These are phyloP conservation scores for Halophytophthora polymorphica DNA, from an alignment of 352 stramenopile species.

Conservation along the genomic window DNA sequence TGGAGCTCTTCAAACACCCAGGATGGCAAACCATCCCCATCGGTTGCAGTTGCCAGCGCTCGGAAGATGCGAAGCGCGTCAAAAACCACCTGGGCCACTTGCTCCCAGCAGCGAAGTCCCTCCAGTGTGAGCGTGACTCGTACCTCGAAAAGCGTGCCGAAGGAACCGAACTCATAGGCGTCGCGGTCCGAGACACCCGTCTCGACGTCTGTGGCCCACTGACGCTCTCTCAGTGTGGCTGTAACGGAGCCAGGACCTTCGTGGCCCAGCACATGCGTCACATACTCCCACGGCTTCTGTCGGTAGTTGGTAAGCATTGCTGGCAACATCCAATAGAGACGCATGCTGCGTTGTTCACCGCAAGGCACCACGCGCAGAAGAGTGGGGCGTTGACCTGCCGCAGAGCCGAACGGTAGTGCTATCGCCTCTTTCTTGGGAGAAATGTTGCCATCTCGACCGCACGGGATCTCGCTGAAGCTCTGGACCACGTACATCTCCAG, in stretches of 20 bases:
- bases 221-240: conserved; percentile 29
- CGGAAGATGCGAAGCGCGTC: conserved; percentile 33
- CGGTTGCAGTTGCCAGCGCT: background rate
- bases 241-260: conserved; percentile 46
- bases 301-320: conserved; percentile 35
- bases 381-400: conserved; percentile 23
- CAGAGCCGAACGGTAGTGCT: conserved; percentile 24
- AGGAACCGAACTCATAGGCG: conserved; percentile 61
- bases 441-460: conserved; percentile 1
- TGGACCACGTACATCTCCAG: conserved; percentile 53
- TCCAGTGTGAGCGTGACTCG: conserved; percentile 41
- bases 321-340: conserved; percentile 52
- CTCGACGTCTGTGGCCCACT: conserved; percentile 46
- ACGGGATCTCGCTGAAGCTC: conserved; percentile 47
- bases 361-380: conserved; percentile 46
- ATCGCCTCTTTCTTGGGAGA: conserved; percentile 6
- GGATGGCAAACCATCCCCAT: conserved; percentile 11
- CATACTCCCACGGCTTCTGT: conserved; percentile 54
- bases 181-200: conserved; percentile 49
- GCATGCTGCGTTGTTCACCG: conserved; percentile 39
- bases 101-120: conserved; percentile 38
- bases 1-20: conserved; percentile 67
- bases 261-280: conserved; percentile 50
- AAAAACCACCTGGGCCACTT: conserved; percentile 50
- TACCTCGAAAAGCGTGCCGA: conserved; percentile 55